Conservation (phyloP, 2,329 filamentous ascomycete genomes). For the Teratosphaeria gauchensis region DNA sequence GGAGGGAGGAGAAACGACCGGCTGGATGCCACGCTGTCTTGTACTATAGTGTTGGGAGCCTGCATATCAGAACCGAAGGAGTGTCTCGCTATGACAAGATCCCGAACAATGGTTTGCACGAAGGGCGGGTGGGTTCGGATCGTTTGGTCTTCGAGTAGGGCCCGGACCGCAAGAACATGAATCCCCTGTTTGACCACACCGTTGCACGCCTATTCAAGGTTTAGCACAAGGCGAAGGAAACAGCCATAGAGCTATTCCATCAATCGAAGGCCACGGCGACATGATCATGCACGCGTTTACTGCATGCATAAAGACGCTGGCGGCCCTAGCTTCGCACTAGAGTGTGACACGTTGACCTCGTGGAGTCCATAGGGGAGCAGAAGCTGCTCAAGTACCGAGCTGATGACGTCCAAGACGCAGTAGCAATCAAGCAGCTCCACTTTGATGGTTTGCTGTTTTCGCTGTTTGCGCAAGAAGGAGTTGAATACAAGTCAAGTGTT, state of each 20-base stretch:
- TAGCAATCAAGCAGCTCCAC: slow-evolving; percentile 2
- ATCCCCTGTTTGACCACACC: background rate
- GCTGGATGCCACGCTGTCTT: background rate
- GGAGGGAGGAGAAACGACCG: background rate
- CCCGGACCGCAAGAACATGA: background rate
- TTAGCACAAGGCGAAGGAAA: background rate
- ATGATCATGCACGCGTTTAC: background rate
- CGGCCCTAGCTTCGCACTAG: background rate
- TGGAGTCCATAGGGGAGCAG: background rate
- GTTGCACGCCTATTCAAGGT: slow-evolving; percentile 1
- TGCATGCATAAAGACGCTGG: slow-evolving; percentile 2
- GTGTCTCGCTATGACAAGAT: background rate
- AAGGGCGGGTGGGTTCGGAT: background rate
- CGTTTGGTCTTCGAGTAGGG: background rate
- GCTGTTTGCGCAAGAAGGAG: background rate
- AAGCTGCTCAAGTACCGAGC: background rate
- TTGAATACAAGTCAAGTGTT: background rate
- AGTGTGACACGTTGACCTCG: slow-evolving; percentile 3
- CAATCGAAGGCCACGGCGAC: background rate
- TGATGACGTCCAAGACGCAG: slow-evolving; percentile 1
- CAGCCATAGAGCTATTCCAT: background rate
- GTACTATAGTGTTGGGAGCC: background rate
- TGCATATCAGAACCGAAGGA: background rate
- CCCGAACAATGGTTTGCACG: background rate
- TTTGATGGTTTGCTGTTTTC: background rate